Base-by-base conservation (phyloP, 768 basidiomycete genomes). In the Macrolepiota fuliginosa region DNA sequence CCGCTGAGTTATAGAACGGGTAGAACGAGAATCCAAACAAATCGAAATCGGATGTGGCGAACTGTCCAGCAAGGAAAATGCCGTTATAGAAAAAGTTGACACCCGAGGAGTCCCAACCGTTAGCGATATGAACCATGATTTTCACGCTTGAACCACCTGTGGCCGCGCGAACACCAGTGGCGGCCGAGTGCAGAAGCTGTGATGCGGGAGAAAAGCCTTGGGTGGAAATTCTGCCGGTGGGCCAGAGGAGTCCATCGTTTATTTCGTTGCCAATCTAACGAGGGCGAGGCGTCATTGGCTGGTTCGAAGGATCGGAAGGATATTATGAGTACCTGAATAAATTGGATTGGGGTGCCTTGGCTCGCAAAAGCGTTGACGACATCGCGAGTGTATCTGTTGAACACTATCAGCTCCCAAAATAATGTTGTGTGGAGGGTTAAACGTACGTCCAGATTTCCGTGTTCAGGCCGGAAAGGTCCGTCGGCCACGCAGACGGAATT, bases 21-120 rank as follows among this genome's bases (percentile, higher is more conserved):
- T 87, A 88, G 73, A 86, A 86, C 11, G 85, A 86, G 69, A 88
- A 83, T 22, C 83, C 85, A 67, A 87, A 76, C 59, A 84, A 73
- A 66, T 87, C 87, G 50, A 86, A 73, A 61, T 87, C 83, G 25
- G 71, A 65, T 1, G 76, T 71, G 13, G 79, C 70, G 39, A 88
- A 71, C 65, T 83, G 74, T 5, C 86, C 86, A 0, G 77, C 71
- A 49, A 81, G 77, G 72, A 86, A 85, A 51, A 87, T 79, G 19
- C 77, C 72, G 36, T 74, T 72, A 69, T 77, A 88, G 70, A 83
- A 87, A 42, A 74, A 83, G 58, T 71, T 70, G 49, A 83, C 75
- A 2, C 72, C 73, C 24, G 71, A 60, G 42, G 69, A 74, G 62
- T 84, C 74, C 86, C 87, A 88, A 6, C 87, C 86, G 61, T 88